phyloP scores from a whole-genome alignment of 2,329 filamentous ascomycete genomes.

The Arachnopeziza araneosa region DNA sequence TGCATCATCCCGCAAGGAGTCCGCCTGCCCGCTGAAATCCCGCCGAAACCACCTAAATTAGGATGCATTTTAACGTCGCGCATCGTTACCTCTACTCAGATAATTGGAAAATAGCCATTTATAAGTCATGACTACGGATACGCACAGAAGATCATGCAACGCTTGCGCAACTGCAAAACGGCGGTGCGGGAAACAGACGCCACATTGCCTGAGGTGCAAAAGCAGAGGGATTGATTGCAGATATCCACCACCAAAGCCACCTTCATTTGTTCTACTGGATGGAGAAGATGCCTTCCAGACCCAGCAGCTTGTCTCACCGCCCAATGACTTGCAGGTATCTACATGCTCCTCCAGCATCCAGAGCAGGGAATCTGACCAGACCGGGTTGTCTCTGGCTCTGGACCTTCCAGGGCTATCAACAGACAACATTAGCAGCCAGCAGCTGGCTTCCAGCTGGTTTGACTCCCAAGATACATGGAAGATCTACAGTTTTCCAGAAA shows the following conservation, averaged over 20 bases:
- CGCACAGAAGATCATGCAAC: slow-evolving; percentile 9
- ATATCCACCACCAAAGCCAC: slow-evolving; percentile 9
- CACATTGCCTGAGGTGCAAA: slow-evolving; percentile 8
- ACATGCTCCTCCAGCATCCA: not conserved
- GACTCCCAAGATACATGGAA: slow-evolving; percentile 14
- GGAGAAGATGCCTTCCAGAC: not conserved
- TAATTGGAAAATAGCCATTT: not conserved
- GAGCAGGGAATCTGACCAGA: not conserved
- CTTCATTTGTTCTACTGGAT: not conserved
- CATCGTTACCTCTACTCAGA: no score
- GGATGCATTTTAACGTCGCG: no score
- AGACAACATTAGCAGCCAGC: not conserved
- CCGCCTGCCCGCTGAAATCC: no score
- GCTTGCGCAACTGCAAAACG: slow-evolving; percentile 13
- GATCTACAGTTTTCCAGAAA: slow-evolving; percentile 1
- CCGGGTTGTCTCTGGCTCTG: not conserved
- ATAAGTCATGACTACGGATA: not conserved
- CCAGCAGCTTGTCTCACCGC: not conserved
- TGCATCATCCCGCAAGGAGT: no score
- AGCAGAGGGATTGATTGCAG: slow-evolving; percentile 6
- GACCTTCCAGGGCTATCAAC: not conserved
- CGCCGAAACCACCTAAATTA: no score
- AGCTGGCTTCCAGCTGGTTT: slow-evolving; percentile 4
- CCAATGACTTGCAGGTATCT: not conserved
- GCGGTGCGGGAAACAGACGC: slow-evolving; percentile 12